These are phyloP conservation scores for Xerocomus nothofagi DNA, from an alignment of 1,284 basidiomycete genomes.

Conservation along the genomic window DNA sequence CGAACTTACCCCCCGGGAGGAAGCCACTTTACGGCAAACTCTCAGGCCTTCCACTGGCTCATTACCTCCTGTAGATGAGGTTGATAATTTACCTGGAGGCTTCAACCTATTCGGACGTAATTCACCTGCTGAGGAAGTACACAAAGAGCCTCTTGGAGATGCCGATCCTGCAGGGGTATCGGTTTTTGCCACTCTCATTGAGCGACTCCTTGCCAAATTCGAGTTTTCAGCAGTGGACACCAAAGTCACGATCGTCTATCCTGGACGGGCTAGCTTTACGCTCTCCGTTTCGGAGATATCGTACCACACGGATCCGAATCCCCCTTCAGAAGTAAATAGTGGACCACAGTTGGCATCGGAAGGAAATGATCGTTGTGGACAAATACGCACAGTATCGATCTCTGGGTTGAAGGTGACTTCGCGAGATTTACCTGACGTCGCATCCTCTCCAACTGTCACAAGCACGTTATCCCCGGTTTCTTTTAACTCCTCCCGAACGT, in stretches of 20 bases:
- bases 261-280: conserved; percentile 60
- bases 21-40: conserved; percentile 70
- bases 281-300: conserved; percentile 56
- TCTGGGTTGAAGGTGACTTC: conserved; percentile 50
- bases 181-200: conserved; percentile 81
- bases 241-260: conserved; percentile 64
- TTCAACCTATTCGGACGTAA: conserved; percentile 53
- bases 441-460: conserved; percentile 20
- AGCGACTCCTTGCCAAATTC: conserved; percentile 80
- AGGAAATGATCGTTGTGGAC: conserved; percentile 11
- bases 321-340: conserved; percentile 12
- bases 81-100: conserved; percentile 59
- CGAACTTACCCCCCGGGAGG: conserved; percentile 73
- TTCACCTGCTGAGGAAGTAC: conserved; percentile 38
- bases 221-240: conserved; percentile 74
- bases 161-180: conserved; percentile 74
- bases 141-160: conserved; percentile 38
- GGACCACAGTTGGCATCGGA: conserved; percentile 32
- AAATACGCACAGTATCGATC: conserved; percentile 47
- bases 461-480: conserved; percentile 23
- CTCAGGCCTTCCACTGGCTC: conserved; percentile 47
- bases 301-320: conserved; percentile 45
- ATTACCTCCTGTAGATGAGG: conserved; percentile 36
- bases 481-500: conserved; percentile 15
- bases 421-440: conserved; percentile 39